Conservation (phyloP, 1,284 basidiomycete genomes). For the Schizopora paradoxa region DNA sequence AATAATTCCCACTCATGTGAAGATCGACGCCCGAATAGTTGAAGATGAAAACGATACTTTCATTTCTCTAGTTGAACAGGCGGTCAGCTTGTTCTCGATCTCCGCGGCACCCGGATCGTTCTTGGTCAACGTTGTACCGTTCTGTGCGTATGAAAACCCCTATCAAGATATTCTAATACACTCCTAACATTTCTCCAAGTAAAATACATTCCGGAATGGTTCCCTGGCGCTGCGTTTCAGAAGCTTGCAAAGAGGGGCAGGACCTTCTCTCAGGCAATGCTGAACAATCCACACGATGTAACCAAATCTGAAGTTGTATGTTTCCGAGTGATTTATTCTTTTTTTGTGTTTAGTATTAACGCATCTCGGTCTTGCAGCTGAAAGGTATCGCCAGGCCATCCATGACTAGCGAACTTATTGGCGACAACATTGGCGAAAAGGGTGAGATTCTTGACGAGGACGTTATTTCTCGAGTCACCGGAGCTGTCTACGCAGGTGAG, state of each 20-base stretch:
- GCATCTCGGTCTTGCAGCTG: slow-evolving; percentile 3
- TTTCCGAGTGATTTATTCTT: neutral
- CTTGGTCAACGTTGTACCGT: too few species aligned
- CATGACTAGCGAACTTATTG: slow-evolving; percentile 12
- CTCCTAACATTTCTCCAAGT: too few species aligned
- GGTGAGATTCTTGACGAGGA: slow-evolving; percentile 5
- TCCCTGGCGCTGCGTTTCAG: slow-evolving; percentile 27
- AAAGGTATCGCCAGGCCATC: slow-evolving; percentile 11
- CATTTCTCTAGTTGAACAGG: slow-evolving; percentile 11
- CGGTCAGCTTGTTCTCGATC: too few species aligned
- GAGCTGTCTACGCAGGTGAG: slow-evolving; percentile 7
- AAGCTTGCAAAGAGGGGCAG: slow-evolving; percentile 51
- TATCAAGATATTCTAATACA: too few species aligned
- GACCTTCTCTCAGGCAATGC: slow-evolving; percentile 16
- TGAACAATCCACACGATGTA: slow-evolving; percentile 5
- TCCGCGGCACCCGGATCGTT: too few species aligned
- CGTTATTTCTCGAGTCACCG: neutral
- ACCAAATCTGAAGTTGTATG: slow-evolving; percentile 13
- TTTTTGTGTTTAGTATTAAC: slow-evolving; percentile 5
- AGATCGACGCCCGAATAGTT: neutral
- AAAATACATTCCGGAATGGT: slow-evolving; percentile 14
- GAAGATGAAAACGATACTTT: slow-evolving; percentile 6
- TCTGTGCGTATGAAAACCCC: too few species aligned
- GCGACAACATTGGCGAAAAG: slow-evolving; percentile 1
- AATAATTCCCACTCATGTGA: neutral